Base-by-base conservation (phyloP, 257 asterid genomes). In the Catharanthus roseus region DNA sequence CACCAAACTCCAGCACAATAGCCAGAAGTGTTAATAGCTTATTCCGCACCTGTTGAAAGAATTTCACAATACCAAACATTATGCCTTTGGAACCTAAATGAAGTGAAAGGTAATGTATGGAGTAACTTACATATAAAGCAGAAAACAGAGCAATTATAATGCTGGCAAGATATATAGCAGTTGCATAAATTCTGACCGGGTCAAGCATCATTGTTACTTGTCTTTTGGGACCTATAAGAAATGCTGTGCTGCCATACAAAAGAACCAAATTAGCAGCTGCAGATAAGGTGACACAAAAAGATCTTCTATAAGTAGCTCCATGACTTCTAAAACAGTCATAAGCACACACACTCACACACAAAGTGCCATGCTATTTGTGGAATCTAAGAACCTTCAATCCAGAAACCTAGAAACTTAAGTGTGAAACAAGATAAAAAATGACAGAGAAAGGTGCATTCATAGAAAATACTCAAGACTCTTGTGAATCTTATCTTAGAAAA, bases 141-240 rank as follows among this genome's bases (percentile, higher is more conserved):
- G 90, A 89, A 74, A 93, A 86, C 66, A 93, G 88, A 62, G 99
- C 95, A 77, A 93, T 70, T 28, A 93, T 79, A 78, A 91, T 89
- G 91, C 99, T 93, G 80, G 96, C 88, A 75, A 89, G 87, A 83
- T 91, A 93, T 81, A 93, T 80, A 61, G 99, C 95, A n/a, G 99
- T 89, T 47, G 99, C 99, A 86, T 88, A 91, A 71, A 93, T 88
- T 53, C 99, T 95, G 67, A 79, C 95, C 70, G 96, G 96, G 78
- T 93, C 99, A 69, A 93, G 91, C 99, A 93, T 93, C 99, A 93
- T 87, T 26, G 97, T 81, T 73, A 82, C 84, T 85, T 93, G 99
- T 78, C 97, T 81, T 86, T 88, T 89, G 76, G 99, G 97, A 75
- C 99, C 99, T 75, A 93, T 91, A 53, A 93, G 97, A 77, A 93